phyloP scores from a whole-genome alignment of 257 asterid species.

The Agastache rugosa region DNA sequence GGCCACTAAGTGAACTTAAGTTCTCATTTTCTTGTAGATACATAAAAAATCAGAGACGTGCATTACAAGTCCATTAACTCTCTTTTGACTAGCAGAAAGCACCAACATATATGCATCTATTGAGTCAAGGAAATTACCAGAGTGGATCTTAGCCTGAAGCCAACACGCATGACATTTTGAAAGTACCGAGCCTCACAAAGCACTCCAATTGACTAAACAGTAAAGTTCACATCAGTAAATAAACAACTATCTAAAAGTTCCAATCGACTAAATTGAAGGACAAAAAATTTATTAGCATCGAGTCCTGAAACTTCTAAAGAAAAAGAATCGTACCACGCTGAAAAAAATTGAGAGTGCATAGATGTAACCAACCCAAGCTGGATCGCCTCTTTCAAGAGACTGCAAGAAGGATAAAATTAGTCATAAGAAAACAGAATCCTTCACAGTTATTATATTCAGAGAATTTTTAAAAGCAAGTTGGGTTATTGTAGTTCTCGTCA shows the following conservation, averaged over 20 bases:
- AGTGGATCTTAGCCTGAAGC: conserved; percentile 85
- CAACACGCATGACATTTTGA: conserved; percentile 97
- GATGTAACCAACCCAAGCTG: conserved; percentile 88
- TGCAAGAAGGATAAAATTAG: conserved; percentile 53
- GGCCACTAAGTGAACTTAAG: neutral
- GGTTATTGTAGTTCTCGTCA: conserved; percentile 1
- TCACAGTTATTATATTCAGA: conserved; percentile 14
- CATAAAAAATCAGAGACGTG: conserved; percentile 2
- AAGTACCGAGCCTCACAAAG: conserved; percentile 89
- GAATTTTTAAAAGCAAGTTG: conserved; percentile 26
- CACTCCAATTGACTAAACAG: conserved; percentile 79
- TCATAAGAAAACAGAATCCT: conserved; percentile 32
- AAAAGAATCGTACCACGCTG: conserved; percentile 70
- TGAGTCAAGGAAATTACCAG: conserved; percentile 58
- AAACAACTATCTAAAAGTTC: neutral
- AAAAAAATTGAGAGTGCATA: conserved; percentile 83
- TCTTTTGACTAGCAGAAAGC: conserved; percentile 22
- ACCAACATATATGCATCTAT: conserved; percentile 4
- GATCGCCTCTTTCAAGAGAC: conserved; percentile 78
- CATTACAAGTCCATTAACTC: neutral
- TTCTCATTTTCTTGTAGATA: conserved; percentile 19
- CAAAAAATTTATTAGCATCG: conserved; percentile 2
- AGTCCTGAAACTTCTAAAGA: conserved; percentile 27
- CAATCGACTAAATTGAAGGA: conserved; percentile 8
- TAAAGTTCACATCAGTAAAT: conserved; percentile 27